Conservation (phyloP, 805 yeast species). For the Hanseniaspora mollemarum region DNA sequence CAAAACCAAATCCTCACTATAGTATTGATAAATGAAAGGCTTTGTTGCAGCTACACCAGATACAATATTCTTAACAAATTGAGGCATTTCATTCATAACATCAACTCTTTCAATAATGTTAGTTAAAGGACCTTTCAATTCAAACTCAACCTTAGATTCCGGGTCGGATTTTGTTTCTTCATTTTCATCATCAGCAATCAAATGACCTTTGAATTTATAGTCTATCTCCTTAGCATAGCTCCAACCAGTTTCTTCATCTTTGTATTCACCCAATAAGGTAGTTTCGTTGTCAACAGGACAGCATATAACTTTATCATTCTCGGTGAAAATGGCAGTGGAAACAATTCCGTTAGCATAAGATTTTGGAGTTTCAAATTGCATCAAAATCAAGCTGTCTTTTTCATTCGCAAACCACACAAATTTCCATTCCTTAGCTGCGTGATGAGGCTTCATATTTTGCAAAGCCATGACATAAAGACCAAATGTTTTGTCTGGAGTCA, state of each 20-base stretch:
- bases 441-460: slow-evolving; percentile 99
- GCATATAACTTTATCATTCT: slow-evolving; percentile 49
- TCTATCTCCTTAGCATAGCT: slow-evolving; percentile 61
- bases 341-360: slow-evolving; percentile 78
- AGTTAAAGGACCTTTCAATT: slow-evolving; percentile 48
- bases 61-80: slow-evolving; percentile 83
- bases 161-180: slow-evolving; percentile 20
- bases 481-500: slow-evolving; percentile 19
- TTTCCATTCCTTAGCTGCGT: slow-evolving; percentile 96
- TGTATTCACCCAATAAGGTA: slow-evolving; percentile 42
- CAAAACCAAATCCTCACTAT: slow-evolving; percentile 37
- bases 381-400: slow-evolving; percentile 60
- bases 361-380: slow-evolving; percentile 92
- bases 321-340: slow-evolving; percentile 62
- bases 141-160: slow-evolving; percentile 35
- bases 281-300: slow-evolving; percentile 58
- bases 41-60: slow-evolving; percentile 91
- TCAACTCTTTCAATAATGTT: slow-evolving; percentile 79
- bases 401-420: slow-evolving; percentile 79
- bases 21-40: slow-evolving; percentile 92
- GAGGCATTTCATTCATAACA: slow-evolving; percentile 94
- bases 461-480: slow-evolving; percentile 85
- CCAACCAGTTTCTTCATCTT: slow-evolving; percentile 83
- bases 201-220: slow-evolving; percentile 40
- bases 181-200: slow-evolving; percentile 35